A percentile compares a stretch with the other conserved stretches of the same genome.
Evolutionary conservation across 1,284 basidiomycete genomes (phyloP).

Genomic region (Cryptococcus deneoformans): DNA sequence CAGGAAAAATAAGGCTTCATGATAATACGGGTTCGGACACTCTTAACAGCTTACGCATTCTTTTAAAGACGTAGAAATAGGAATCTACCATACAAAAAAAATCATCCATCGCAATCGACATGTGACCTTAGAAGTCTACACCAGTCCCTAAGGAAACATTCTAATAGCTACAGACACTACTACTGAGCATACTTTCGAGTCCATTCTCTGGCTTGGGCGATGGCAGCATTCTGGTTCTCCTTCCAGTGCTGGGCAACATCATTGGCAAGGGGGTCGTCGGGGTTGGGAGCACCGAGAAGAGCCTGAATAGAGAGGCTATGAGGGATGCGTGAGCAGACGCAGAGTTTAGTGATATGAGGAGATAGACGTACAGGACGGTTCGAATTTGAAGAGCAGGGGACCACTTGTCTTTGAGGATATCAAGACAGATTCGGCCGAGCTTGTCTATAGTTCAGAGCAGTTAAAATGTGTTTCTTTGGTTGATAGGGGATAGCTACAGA

Average conservation of each 20-base stretch:
- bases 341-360: background rate
- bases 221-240: constrained; percentile 90
- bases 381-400: constrained; percentile 97
- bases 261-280: constrained; percentile 94
- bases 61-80: no score
- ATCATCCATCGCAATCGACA: no score
- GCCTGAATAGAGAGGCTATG: constrained; percentile 83
- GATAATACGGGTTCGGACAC: no score
- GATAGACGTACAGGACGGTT: constrained; percentile 65
- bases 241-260: constrained; percentile 97
- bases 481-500: no score
- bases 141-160: no score
- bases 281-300: constrained; percentile 91
- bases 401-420: constrained; percentile 99
- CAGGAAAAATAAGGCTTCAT: no score
- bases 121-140: no score
- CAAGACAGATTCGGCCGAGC: constrained; percentile 95
- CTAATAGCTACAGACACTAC: no score
- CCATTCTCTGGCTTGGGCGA: constrained; percentile 87
- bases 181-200: constrained; percentile 72
- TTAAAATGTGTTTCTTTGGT: background rate
- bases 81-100: no score
- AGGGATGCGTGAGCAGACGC: background rate
- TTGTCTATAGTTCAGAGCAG: constrained; percentile 63
- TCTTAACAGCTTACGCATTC: no score